phyloP scores from a whole-genome alignment of 495 filamentous ascomycete genomes.

The Aspergillus taichungensis region DNA sequence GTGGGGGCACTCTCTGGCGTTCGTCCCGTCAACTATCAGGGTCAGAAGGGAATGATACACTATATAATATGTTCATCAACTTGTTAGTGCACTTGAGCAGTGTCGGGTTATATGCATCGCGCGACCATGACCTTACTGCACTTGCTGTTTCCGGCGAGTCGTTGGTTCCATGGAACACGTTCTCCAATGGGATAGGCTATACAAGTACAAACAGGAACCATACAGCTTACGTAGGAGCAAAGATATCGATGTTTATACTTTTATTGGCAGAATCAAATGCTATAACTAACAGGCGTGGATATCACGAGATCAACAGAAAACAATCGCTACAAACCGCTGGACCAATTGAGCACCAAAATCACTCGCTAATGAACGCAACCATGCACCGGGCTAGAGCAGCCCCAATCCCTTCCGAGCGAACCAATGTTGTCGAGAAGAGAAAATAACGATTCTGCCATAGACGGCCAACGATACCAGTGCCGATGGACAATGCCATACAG shows the following conservation, averaged over 20 bases:
- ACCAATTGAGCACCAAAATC: neutral
- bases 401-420: conserved; percentile 11
- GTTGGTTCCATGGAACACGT: too few species aligned
- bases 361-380: neutral
- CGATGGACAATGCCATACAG: conserved; percentile 4
- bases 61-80: too few species aligned
- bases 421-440: conserved; percentile 8
- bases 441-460: conserved; percentile 7
- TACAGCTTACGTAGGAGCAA: neutral
- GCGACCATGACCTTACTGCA: too few species aligned
- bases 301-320: neutral
- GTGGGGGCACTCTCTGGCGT: too few species aligned
- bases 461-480: conserved; percentile 5
- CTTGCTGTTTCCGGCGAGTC: too few species aligned
- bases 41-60: too few species aligned
- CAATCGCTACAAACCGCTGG: neutral
- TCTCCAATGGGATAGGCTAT: too few species aligned
- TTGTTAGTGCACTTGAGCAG: too few species aligned
- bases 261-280: neutral
- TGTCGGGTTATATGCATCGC: too few species aligned
- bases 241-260: neutral
- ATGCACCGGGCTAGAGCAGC: conserved; percentile 2
- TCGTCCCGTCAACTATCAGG: too few species aligned
- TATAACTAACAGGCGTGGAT: neutral
- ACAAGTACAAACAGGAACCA: too few species aligned